Conservation (phyloP, 2,329 filamentous ascomycete species). For the Pseudopyrenochaeta lycopersici region DNA sequence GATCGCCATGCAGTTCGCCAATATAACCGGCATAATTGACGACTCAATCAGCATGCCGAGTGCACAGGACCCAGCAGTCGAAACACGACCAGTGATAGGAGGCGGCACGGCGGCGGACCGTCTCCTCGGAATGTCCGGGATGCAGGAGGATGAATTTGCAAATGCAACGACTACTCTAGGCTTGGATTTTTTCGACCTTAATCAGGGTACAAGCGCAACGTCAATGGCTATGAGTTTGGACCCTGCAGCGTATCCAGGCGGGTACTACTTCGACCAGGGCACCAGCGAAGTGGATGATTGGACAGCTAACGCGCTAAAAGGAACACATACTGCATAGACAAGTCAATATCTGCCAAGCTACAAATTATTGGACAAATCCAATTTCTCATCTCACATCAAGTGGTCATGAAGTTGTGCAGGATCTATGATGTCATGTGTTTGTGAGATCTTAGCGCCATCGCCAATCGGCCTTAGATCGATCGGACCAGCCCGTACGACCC, state of each 20-base stretch:
- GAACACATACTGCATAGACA: slow-evolving; percentile 19
- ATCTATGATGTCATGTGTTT: slow-evolving; percentile 19
- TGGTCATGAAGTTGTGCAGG: slow-evolving; percentile 8
- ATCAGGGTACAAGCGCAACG: slow-evolving; percentile 5
- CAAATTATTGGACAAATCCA: no score
- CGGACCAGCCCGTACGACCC: slow-evolving; percentile 10
- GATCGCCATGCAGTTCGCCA: slow-evolving; percentile 35
- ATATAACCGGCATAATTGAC: slow-evolving; percentile 28
- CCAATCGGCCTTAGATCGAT: slow-evolving; percentile 3
- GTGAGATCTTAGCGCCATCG: slow-evolving; percentile 5
- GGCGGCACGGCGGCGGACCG: slow-evolving; percentile 13
- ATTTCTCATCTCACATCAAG: slow-evolving; percentile 8
- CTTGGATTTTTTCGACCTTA: slow-evolving; percentile 30
- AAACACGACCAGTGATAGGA: slow-evolving; percentile 5
- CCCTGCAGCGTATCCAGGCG: slow-evolving; percentile 11
- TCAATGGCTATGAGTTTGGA: slow-evolving; percentile 4
- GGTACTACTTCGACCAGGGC: slow-evolving; percentile 11
- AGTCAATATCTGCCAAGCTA: no score
- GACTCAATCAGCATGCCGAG: background rate
- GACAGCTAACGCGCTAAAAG: slow-evolving; percentile 27
- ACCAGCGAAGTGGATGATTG: slow-evolving; percentile 27
- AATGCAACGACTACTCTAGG: slow-evolving; percentile 29
- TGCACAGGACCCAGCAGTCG: slow-evolving; percentile 4
- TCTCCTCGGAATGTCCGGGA: slow-evolving; percentile 19
- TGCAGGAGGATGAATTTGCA: slow-evolving; percentile 32